Percentiles rank a stretch among this genome's conserved stretches.
Evolutionary conservation across 176 grass and related monocot species (phyloP).

Genomic region (Eremochloa ophiuroides): DNA sequence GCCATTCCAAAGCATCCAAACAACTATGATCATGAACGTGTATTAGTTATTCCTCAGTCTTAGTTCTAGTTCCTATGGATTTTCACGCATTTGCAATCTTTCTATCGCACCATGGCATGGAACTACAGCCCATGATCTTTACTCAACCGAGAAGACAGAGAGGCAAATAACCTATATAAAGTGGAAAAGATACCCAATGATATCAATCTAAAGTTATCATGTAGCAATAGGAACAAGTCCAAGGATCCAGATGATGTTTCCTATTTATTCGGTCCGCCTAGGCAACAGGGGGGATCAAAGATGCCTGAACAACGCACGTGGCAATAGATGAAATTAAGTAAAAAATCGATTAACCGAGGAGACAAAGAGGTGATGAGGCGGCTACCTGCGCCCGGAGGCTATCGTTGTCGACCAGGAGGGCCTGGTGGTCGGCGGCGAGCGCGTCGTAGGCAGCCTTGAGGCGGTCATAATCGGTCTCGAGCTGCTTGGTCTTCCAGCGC

Average conservation of each 20-base stretch:
- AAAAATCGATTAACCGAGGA: not conserved
- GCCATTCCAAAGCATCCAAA: not conserved
- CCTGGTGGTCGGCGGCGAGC: conserved; percentile 59
- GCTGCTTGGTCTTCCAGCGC: conserved; percentile 93
- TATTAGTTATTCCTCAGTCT: not conserved
- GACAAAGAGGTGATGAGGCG: not conserved
- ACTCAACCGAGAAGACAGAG: not conserved
- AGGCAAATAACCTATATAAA: not conserved
- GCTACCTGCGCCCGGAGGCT: conserved; percentile 58
- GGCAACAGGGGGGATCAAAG: not conserved
- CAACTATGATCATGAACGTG: not conserved
- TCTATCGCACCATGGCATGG: not conserved
- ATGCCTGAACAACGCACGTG: not conserved
- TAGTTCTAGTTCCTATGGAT: not conserved
- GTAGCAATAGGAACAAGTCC: not conserved
- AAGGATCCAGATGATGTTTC: not conserved
- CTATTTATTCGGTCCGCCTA: not conserved
- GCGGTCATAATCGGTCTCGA: conserved; percentile 77
- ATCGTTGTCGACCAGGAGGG: conserved; percentile 70
- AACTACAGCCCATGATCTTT: not conserved
- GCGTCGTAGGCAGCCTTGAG: conserved; percentile 70
- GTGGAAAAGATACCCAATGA: not conserved
- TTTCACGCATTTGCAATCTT: not conserved
- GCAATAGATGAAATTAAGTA: not conserved
- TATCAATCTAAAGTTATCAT: not conserved